A percentile compares a stretch with the other conserved stretches of the same genome.
Conservation (phyloP, 192 early-diverging fungal genomes). For the Chytriomyces sp. region DNA sequence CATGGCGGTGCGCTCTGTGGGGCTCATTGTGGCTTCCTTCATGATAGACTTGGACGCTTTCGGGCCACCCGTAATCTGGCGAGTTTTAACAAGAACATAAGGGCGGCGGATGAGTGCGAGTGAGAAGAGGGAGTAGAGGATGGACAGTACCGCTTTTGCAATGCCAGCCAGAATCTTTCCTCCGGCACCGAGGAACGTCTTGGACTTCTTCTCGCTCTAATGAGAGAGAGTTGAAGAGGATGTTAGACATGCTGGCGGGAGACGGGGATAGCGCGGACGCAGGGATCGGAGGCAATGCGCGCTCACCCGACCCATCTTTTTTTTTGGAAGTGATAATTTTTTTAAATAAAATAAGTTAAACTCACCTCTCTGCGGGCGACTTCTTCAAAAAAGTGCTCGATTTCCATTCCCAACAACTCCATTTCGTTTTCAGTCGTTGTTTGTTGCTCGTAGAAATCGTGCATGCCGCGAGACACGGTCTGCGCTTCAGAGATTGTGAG, state of each 20-base stretch:
- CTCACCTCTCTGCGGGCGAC: not conserved
- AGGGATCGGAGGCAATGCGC: too few relatives aligned
- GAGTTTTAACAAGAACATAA: not conserved
- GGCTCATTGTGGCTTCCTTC: not conserved
- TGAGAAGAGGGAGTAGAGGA: not conserved
- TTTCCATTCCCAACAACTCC: conserved; percentile 17
- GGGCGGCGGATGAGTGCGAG: not conserved
- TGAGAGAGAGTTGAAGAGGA: too few relatives aligned
- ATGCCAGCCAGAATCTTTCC: conserved; percentile 15
- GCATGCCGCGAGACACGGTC: not conserved
- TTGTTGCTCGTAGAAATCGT: conserved; percentile 1
- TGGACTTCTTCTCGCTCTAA: too few relatives aligned
- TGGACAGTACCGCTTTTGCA: conserved; percentile 18
- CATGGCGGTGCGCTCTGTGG: not conserved
- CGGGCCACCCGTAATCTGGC: conserved; percentile 2
- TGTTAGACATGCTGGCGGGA: too few relatives aligned
- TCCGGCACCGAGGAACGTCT: conserved; percentile 19
- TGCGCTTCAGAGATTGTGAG: not conserved
- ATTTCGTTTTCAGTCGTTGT: not conserved
- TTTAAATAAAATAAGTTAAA: not conserved
- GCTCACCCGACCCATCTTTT: not conserved
- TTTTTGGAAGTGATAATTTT: not conserved
- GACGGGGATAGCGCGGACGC: too few relatives aligned
- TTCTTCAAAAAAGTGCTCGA: conserved; percentile 14
- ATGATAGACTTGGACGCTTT: not conserved